Evolutionary conservation across 2,329 filamentous ascomycete genomes (phyloP), one percentile per base, ranked within the genome.

Genomic region (Pestalotiopsis sp.): DNA sequence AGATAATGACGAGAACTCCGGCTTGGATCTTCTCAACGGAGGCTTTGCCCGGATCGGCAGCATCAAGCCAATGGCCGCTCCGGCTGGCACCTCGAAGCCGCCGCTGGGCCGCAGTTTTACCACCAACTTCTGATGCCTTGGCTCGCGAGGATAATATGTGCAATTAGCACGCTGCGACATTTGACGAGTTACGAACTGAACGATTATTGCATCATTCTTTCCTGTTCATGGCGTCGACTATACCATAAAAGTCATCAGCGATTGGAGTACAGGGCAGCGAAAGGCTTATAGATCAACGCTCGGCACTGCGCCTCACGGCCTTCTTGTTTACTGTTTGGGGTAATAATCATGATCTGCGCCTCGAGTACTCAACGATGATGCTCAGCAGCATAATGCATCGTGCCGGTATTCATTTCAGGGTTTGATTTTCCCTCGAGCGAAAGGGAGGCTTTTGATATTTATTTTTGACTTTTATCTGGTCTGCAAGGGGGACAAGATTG

Each of bases 31-130:
- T 72, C 86, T 92, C 60, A 90, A 93, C 75, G 59, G 59, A 62
- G 91, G 91, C 11, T 94, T 94, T 74, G 88, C 91, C 76, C 92
- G 91, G 81, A 94, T 94, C 76, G 92, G 92, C 61, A 81, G 83
- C 60, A 82, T 76, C 71, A 81, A 78, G 69, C 76, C 73, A 55
- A 70, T 75, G 41, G 74, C 74, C 68, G 71, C 72, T 72, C 67
- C 76, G 66, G 74, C 76, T 60, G 74, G 76, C 64, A 62, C 71
- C 17, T 76, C 75, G 36, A 83, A 82, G 72, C 79, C 81, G 58
- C 71, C 70, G 58, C 70, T 81, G 65, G 78, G 76, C 69, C 80
- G 79, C 68, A 82, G 77, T 69, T 80, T 77, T 71, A 81, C 76
- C 60, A 79, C 78, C 59, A 74, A 73, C 49, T 80, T 82, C 69